These are phyloP conservation scores for Metschnikowia proteae DNA, from an alignment of 805 yeast species.

Conservation along the genomic window DNA sequence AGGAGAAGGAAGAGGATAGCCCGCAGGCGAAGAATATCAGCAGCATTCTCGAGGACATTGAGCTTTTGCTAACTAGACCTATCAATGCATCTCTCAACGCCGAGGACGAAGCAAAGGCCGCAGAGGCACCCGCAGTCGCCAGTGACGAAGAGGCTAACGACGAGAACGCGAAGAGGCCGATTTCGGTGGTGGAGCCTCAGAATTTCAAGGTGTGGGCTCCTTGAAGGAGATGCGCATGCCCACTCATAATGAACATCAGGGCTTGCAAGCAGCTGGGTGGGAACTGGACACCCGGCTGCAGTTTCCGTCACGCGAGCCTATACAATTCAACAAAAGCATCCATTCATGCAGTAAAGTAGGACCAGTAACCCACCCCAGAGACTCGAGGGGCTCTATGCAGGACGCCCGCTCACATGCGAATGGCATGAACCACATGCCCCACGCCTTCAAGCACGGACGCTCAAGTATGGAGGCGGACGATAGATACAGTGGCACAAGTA, in stretches of 20 bases:
- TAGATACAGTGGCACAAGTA: neutral
- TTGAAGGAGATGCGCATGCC: conserved; percentile 10
- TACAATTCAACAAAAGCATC: too few species aligned
- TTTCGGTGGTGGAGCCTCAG: conserved; percentile 40
- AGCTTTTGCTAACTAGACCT: conserved; percentile 33
- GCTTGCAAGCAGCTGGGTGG: too few species aligned
- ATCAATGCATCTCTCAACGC: conserved; percentile 21
- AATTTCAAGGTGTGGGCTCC: conserved; percentile 45
- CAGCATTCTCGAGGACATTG: conserved; percentile 29
- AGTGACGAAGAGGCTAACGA: conserved; percentile 8
- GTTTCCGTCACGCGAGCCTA: too few species aligned
- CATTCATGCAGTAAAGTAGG: too few species aligned
- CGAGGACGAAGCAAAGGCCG: conserved; percentile 9
- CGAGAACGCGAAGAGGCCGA: conserved; percentile 21
- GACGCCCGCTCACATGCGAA: neutral
- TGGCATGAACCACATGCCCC: neutral
- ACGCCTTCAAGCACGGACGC: neutral
- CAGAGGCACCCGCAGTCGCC: conserved; percentile 2
- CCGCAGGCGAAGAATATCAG: conserved; percentile 11
- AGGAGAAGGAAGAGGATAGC: conserved; percentile 7
- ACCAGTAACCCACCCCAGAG: too few species aligned
- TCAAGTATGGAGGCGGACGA: neutral
- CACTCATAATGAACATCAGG: neutral
- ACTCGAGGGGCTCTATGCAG: neutral
- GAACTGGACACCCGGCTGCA: too few species aligned